A percentile compares a stretch with the other conserved stretches of the same genome.
phyloP scores from a whole-genome alignment of 495 filamentous ascomycete genomes.

The Opeltia flavorubescens region DNA sequence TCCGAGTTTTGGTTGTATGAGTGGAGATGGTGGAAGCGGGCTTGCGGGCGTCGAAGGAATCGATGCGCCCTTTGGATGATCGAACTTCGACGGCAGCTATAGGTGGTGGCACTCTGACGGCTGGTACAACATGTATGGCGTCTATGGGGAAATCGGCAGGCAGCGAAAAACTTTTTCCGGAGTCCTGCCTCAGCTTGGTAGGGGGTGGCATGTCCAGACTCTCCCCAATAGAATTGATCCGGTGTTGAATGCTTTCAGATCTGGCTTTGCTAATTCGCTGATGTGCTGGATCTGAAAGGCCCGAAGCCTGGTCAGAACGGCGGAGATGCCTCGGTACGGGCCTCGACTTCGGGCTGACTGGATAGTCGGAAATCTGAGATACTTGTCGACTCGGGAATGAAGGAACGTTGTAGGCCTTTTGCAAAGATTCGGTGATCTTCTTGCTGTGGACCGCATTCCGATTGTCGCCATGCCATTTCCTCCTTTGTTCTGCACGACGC shows the following conservation, averaged over 20 bases:
- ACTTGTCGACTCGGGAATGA: not conserved
- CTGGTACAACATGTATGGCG: not conserved
- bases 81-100: not conserved
- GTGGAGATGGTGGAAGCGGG: not conserved
- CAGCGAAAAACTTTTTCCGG: slow-evolving; percentile 1
- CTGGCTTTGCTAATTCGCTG: not conserved
- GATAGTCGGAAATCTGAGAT: not conserved
- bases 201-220: not conserved
- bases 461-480: not conserved
- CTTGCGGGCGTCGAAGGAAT: not conserved
- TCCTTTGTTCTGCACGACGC: not conserved
- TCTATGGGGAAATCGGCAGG: not conserved
- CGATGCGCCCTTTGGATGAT: not conserved
- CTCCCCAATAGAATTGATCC: not conserved
- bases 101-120: not conserved
- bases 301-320: not conserved
- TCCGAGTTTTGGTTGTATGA: not conserved
- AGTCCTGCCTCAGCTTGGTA: not conserved
- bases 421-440: slow-evolving; percentile 13
- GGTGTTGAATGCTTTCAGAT: not conserved
- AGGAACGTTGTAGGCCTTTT: slow-evolving; percentile 12
- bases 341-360: not conserved
- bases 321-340: not conserved
- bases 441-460: slow-evolving; percentile 3
- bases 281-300: not conserved